Evolutionary conservation across 108 stramenopile genomes (phyloP).

Genomic region (Discostella pseudostelligera): DNA sequence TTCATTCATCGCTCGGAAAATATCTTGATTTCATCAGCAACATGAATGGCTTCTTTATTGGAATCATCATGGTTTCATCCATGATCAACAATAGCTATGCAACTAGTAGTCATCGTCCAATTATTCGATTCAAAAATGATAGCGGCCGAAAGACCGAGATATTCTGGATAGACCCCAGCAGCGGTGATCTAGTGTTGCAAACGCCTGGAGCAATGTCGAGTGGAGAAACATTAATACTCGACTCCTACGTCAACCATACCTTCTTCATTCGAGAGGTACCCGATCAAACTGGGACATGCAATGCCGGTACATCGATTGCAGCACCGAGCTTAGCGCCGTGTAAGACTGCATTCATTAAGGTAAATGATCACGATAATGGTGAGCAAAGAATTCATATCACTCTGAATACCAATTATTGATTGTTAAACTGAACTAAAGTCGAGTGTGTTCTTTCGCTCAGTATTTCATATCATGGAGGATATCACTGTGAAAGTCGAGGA

Average conservation of each 20-base stretch:
- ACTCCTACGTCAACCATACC: conserved; percentile 76
- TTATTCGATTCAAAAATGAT: conserved; percentile 47
- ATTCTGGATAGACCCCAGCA: conserved; percentile 69
- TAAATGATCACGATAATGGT: conserved; percentile 49
- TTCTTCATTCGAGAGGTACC: conserved; percentile 57
- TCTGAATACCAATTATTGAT: background rate
- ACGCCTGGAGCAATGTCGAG: conserved; percentile 22
- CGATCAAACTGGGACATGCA: conserved; percentile 32
- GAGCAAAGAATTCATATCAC: conserved; percentile 1
- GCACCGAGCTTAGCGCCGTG: conserved; percentile 39
- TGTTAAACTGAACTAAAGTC: background rate
- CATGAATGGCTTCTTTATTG: conserved; percentile 10
- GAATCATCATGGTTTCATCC: conserved; percentile 11
- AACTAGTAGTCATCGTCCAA: conserved; percentile 21
- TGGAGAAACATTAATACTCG: conserved; percentile 42
- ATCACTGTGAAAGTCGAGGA: conserved; percentile 46
- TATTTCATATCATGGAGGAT: conserved; percentile 34
- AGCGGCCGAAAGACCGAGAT: conserved; percentile 50
- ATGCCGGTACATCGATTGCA: conserved; percentile 11
- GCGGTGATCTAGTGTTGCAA: conserved; percentile 40
- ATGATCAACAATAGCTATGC: background rate
- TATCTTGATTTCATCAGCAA: background rate
- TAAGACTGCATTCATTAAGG: conserved; percentile 36
- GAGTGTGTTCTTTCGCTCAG: conserved; percentile 1
- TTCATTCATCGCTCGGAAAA: too few relatives aligned